Conservation (phyloP, 208 protist species). For the Lotmaria passim region DNA sequence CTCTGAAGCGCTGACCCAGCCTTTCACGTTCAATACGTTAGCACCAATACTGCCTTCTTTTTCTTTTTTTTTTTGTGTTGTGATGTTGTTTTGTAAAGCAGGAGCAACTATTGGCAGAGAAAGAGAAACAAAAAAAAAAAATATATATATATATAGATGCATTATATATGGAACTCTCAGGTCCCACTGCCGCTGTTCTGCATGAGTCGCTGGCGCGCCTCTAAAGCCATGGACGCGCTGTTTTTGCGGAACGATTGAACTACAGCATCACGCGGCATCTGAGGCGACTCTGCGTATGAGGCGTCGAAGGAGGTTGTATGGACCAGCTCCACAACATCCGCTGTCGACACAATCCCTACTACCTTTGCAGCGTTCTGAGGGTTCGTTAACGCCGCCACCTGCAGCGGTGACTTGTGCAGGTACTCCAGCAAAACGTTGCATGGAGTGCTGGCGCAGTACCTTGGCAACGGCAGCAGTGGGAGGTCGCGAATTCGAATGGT, state of each 20-base stretch:
- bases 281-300: constrained; percentile 23
- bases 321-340: constrained; percentile 62
- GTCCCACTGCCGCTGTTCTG: background rate
- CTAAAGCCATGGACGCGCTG: constrained; percentile 16
- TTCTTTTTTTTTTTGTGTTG: no score
- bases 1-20: no score
- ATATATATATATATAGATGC: no score
- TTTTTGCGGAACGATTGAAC: constrained; percentile 38
- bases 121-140: no score
- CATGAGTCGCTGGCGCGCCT: constrained; percentile 11
- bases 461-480: constrained; percentile 47
- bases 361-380: constrained; percentile 36
- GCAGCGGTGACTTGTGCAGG: constrained; percentile 48
- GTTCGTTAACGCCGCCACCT: constrained; percentile 47
- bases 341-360: constrained; percentile 57
- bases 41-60: no score
- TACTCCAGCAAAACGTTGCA: constrained; percentile 55
- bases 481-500: constrained; percentile 57
- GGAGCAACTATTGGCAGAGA: no score
- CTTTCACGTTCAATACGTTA: no score
- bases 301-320: constrained; percentile 63
- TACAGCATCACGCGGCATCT: constrained; percentile 18
- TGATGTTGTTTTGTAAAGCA: constrained; percentile 26
- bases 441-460: constrained; percentile 45
- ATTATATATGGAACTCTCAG: no score